Evolutionary conservation across 2,329 filamentous ascomycete species (phyloP), one percentile per base, ranked within the genome.

Genomic region (Tolypocladium paradoxum): DNA sequence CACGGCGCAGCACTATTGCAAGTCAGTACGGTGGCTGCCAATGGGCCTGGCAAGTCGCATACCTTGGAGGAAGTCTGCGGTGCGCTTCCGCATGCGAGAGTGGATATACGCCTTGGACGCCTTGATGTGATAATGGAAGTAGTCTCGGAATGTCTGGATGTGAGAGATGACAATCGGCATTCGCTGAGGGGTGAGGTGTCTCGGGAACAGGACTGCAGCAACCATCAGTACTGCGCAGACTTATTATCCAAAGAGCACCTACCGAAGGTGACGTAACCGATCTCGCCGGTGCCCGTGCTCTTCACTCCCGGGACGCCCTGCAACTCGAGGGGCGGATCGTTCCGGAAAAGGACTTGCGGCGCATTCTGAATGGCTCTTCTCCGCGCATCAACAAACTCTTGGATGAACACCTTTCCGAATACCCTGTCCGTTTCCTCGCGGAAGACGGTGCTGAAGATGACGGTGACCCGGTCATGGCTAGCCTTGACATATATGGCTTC

Each of bases 41-140:
- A 20, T 0, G 37, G 1, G 1, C 4, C 16, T 11, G 14, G 22
- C 7, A n/a, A 6, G n/a, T 29, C 35, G 62, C 78, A 68, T 76
- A 92, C 90, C 89, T 81, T 99, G 95, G 54, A 99, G 83, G 76
- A 99, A 99, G 70, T 99, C 95, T 49, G 93, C 93, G 11, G 95
- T 99, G 70, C 93, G 84, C 76, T 92, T 89, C 68, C 93, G 85
- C 93, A 99, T 99, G 65, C 95, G 84, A 35, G 91, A 95, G 78
- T 99, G 93, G 60, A 99, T 99, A 67, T 96, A 99, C 51, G 95
- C 93, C 78, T 99, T 99, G 57, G 91, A 96, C 33, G 93, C 95
- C 75, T 99, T 99, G 74, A 99, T 99, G 73, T 99, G 93, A 71
- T 99, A 99, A 72, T 99, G 93, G 79, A 99, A 99, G 73, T 99